Evolutionary conservation across 2,329 filamentous ascomycete genomes (phyloP).

Genomic region (Didymella pinodella): DNA sequence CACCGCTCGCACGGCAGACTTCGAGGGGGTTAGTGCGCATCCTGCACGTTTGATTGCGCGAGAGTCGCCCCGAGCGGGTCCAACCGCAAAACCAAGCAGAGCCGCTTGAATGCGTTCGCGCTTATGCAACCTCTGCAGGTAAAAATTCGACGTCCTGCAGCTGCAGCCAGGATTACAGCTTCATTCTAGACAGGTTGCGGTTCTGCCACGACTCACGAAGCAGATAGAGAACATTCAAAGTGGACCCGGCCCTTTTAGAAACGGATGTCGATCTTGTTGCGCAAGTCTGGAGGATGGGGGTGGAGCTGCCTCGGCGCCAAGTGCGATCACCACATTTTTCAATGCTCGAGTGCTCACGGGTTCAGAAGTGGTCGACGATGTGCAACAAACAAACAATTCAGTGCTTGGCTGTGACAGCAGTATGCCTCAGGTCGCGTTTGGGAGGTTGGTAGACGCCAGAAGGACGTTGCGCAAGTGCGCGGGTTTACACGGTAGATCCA

Average conservation of each 20-base stretch:
- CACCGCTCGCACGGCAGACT: constrained; percentile 1
- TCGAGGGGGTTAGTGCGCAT: constrained; percentile 7
- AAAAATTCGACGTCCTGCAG: constrained; percentile 21
- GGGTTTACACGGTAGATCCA: constrained; percentile 1
- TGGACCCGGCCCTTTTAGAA: constrained; percentile 16
- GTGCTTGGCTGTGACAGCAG: constrained; percentile 20
- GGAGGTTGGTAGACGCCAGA: constrained; percentile 1
- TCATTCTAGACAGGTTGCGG: constrained; percentile 15
- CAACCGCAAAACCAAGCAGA: constrained; percentile 20
- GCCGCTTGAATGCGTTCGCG: constrained; percentile 22
- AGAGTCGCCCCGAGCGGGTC: constrained; percentile 18
- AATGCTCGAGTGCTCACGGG: constrained; percentile 16
- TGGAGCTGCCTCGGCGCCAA: constrained; percentile 24
- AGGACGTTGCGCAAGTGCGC: constrained; percentile 3
- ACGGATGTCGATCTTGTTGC: constrained; percentile 22
- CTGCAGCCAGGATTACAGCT: constrained; percentile 15
- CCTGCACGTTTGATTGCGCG: constrained; percentile 12
- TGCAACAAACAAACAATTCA: constrained; percentile 14
- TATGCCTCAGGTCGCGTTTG: constrained; percentile 12
- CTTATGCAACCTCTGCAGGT: constrained; percentile 15
- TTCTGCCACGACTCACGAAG: constrained; percentile 18
- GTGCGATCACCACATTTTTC: constrained; percentile 23
- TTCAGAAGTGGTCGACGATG: constrained; percentile 5
- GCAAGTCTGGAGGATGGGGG: constrained; percentile 20
- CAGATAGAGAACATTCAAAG: constrained; percentile 14